Base-by-base conservation (phyloP, 257 asterid genomes). In the Gentiana macrophylla region DNA sequence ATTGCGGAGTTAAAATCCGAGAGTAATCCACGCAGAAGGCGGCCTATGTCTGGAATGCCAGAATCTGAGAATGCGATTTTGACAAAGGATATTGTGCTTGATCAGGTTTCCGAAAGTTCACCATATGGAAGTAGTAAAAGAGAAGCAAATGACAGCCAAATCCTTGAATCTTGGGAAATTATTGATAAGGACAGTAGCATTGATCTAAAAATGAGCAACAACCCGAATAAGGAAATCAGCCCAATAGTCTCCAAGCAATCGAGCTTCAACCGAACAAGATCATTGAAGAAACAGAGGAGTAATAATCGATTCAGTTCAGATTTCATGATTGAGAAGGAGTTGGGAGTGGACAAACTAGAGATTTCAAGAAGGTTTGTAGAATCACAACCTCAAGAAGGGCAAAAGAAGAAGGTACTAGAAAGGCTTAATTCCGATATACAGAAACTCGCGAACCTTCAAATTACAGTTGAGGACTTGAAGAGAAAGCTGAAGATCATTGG, bases 1-100 rank as follows among this genome's bases (percentile, higher is more conserved):
- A 72, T 87, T 48, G 94, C 87, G 65, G 81, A 65, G 68, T 73
- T 85, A 15, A 86, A 88, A 50, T 71, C 88, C n/a, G 87, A 70
- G 69, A 69, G 71, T 49, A 75, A 79, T 57, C 74, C 57, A 35
- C 53, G 53, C 53, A 66, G 84, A 73, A 66, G 84, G 74, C 73
- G 86, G 66, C 72, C 65, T 38, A 53, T 66, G 46, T 73, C 76
- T 72, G 84, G 78, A 5, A 60, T 73, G 70, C 67, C 77, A 12
- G 98, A 84, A 74, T 83, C 62, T 35, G 94, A 83, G 35, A 79
- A 61, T n/a, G 66, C 75, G 50, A 80, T 86, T 48, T 52, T 88
- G 74, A 80, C 97, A 37, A 92, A 92, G 72, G 99, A 92, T 56
- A 92, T 92, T 2, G 73, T 88, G 74, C 99, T 92, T 55, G 99